Percentiles rank a stretch among this genome's conserved stretches.
phyloP scores from a whole-genome alignment of 2,329 filamentous ascomycete genomes.

The Sporothrix globosa region DNA sequence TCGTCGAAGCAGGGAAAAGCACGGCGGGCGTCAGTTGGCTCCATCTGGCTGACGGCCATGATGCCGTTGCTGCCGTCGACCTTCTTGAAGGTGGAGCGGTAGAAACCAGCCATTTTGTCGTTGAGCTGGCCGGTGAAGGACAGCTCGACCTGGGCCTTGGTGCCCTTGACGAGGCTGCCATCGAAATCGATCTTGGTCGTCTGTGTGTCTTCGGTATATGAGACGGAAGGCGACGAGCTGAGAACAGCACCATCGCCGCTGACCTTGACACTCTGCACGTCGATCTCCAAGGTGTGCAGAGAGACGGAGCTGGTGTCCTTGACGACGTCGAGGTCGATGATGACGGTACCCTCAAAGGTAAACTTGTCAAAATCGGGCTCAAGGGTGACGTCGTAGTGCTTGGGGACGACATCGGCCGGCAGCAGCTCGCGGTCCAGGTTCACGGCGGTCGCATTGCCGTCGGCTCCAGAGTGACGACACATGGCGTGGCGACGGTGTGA shows the following conservation, averaged over 20 bases:
- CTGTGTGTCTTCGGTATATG: conserved; percentile 78
- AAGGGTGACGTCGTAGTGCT: conserved; percentile 87
- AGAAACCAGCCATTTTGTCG: conserved; percentile 89
- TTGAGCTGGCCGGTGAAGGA: conserved; percentile 79
- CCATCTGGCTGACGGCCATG: conserved; percentile 92
- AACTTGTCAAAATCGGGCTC: conserved; percentile 90
- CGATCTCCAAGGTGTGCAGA: conserved; percentile 83
- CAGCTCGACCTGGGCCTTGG: conserved; percentile 76
- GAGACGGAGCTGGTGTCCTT: conserved; percentile 84
- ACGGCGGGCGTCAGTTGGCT: conserved; percentile 88
- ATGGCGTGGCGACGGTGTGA: conserved; percentile 74
- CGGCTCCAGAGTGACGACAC: conserved; percentile 58
- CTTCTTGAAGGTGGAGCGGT: conserved; percentile 88
- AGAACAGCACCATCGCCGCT: conserved; percentile 60
- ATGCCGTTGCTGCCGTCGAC: conserved; percentile 77
- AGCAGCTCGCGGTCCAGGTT: conserved; percentile 73
- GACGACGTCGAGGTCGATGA: conserved; percentile 83
- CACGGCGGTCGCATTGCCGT: conserved; percentile 45
- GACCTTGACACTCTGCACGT: conserved; percentile 75
- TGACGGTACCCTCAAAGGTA: conserved; percentile 80
- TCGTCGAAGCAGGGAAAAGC: conserved; percentile 98
- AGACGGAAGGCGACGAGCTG: conserved; percentile 66
- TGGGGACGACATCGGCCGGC: conserved; percentile 88
- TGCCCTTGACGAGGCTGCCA: conserved; percentile 70
- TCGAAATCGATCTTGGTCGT: conserved; percentile 80